Base-by-base conservation (phyloP, 805 yeast species). In the Schwanniomyces pseudopolymorphus region DNA sequence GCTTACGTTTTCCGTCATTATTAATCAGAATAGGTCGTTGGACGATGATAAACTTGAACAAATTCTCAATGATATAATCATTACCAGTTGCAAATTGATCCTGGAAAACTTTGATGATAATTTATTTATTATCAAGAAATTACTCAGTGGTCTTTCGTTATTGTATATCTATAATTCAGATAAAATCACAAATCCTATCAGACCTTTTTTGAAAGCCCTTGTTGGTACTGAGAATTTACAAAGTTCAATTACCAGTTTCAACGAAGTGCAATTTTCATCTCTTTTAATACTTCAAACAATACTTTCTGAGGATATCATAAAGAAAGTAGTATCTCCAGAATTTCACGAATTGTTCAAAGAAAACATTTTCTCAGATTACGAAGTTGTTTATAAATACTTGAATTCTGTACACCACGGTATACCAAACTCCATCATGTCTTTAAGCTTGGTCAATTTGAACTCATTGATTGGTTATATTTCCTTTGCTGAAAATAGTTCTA, bases 1-100 rank as follows among this genome's bases (percentile, higher is more conserved):
- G 0, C 73, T 87, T 47, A 89, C 96, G 0, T 82, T 80, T 48
- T 78, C 89, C 0, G 94, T 89, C 4, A 70, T 76, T 51, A 63
- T 85, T 38, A 80, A 79, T 48, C 58, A 53, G 16, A 49, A 49
- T 37, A 19, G 42, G 27, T 37, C 43, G 11, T 26, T 45, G 27
- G n/a, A 44, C n/a, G 14, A 46, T 4, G 52, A 55, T 5, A 51
- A 47, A 13, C 47, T 56, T 3, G 53, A 56, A 13, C 54, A 42
- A 8, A 14, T 44, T 20, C 44, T 48, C 13, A 31, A 45, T 40
- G 53, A 53, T 26, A 39, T 51, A n/a, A 19, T 51, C 16, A 14
- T 33, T 3, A 14, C 31, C 3, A 40, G 47, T 14, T 5, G 44
- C 5, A 8, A 13, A 11, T 47, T 53, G 27, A 26, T 26, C 2